These are phyloP conservation scores for Lasiosphaeria hispida DNA, from an alignment of 495 filamentous ascomycete genomes.

Conservation along the genomic window DNA sequence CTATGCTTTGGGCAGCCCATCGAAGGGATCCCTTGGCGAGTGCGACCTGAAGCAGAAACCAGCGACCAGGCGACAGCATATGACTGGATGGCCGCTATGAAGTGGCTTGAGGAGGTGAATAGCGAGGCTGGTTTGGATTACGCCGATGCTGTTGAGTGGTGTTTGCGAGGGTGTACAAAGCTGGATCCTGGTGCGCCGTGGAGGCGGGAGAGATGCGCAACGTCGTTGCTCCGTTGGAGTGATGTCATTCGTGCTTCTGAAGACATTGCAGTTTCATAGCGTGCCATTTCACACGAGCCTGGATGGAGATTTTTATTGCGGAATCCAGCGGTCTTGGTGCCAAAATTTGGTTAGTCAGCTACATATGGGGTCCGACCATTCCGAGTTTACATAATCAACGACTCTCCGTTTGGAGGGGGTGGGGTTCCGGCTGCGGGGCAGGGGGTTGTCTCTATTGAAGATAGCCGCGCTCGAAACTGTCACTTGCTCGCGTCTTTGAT, in stretches of 20 bases:
- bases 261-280: no score
- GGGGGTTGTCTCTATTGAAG: no score
- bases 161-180: background rate
- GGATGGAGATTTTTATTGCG: no score
- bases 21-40: conserved; percentile 18
- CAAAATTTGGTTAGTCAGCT: no score
- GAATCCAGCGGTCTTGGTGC: no score
- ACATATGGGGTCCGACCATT: no score
- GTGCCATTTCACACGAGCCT: no score
- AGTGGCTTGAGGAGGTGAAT: background rate
- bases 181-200: background rate
- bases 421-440: no score
- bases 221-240: background rate
- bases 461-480: no score
- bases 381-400: no score
- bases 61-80: background rate
- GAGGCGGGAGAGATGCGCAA: conserved; percentile 1
- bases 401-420: no score
- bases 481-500: no score
- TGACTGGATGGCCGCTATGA: conserved; percentile 3
- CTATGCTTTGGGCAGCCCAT: conserved; percentile 26
- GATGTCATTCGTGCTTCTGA: background rate
- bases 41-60: background rate
- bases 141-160: conserved; percentile 7
- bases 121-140: conserved; percentile 5